Evolutionary conservation across 129 eudicot species (phyloP), one percentile per base, ranked within the genome.

Genomic region (Chrysanthemum seticuspe): DNA sequence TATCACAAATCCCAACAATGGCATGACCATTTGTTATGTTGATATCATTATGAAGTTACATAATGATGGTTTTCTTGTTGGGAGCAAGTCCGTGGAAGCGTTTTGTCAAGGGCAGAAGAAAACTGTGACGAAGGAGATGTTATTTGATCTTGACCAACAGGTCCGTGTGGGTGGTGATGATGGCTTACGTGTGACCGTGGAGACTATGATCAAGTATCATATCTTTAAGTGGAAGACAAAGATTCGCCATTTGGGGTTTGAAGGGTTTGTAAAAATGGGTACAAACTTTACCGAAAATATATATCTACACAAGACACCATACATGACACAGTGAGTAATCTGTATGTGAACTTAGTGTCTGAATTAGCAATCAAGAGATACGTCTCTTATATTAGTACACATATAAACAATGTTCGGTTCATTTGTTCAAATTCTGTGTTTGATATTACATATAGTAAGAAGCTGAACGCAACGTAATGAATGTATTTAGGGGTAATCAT

Each of bases 71-170:
- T 49, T 49, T 29, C 45, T 74, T 19, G 52, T 51, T 13, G 85
- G 83, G 52, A 74, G 13, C 6, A 77, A 74, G 6, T 70, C 87
- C 0, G 44, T 62, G 13, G 73, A 47, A 13, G 34, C 65, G 62
- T 86, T 86, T n/a, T 77, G 67, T 72, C 87, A 83, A 68, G 83
- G 85, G n/a, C 68, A 45, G 78, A 80, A 78, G 82, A 71, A 48
- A n/a, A 75, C 27, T 6, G 72, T 57, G 34, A 31, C 51, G 56
- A 45, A 44, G 18, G 25, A 73, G 36, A 68, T 77, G 62, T 8
- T 61, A 6, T 29, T 86, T 29, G 68, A 53, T 10, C 25, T 12
- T 18, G 78, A 23, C 16, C 23, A 77, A 29, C 62, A 70, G 48
- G 47, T 63, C 71, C 49, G 68, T 21, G 79, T 36, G 2, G 65